phyloP scores from a whole-genome alignment of 345 rosid genomes.

The Camelina laxa region DNA sequence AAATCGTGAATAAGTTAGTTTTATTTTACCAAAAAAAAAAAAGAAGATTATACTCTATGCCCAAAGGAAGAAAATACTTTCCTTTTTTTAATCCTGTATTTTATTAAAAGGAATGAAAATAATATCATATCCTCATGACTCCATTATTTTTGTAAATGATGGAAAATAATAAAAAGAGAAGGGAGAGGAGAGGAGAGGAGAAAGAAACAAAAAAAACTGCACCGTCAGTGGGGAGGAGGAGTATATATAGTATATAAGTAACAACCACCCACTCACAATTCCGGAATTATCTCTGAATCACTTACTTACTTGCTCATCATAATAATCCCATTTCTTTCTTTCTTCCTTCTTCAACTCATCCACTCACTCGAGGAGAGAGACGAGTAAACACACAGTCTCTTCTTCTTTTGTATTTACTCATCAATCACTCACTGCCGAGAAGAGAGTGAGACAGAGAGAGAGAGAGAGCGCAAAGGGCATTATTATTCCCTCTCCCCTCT shows the following conservation, averaged over 20 bases:
- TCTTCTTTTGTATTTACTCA: not conserved
- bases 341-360: not conserved
- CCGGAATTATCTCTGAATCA: constrained; percentile 42
- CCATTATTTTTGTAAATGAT: too few species aligned
- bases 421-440: not conserved
- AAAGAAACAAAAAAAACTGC: too few species aligned
- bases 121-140: too few species aligned
- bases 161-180: too few species aligned
- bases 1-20: not conserved
- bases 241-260: constrained; percentile 26
- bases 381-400: constrained; percentile 23
- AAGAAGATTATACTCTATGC: too few species aligned
- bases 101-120: too few species aligned
- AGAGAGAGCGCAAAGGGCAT: constrained; percentile 3
- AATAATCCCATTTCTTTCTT: not conserved
- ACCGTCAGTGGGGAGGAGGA: constrained; percentile 14
- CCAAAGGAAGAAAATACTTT: too few species aligned
- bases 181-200: too few species aligned
- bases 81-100: too few species aligned
- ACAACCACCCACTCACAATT: constrained; percentile 38
- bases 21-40: too few species aligned
- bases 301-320: constrained; percentile 1
- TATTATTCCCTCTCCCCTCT: not conserved
- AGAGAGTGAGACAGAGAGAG: constrained; percentile 7
- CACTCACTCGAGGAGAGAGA: constrained; percentile 38